Evolutionary conservation across 1,284 basidiomycete genomes (phyloP), one percentile per base, ranked within the genome.

Genomic region (Moesziomyces sp.): DNA sequence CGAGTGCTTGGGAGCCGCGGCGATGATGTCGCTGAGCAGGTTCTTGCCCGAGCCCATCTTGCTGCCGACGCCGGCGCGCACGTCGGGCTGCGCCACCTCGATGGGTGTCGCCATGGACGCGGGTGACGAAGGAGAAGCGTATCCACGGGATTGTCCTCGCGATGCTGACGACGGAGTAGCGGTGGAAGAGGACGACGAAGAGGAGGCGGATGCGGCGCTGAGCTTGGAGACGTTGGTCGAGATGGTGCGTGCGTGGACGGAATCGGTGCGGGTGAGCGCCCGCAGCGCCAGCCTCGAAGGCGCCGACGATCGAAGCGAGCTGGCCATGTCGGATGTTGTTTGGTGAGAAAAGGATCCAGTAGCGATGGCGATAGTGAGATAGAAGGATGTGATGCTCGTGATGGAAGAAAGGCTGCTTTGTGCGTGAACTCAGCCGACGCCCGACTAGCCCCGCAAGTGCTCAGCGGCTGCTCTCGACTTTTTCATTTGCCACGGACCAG

Each of bases 41-140:
- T 64, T 52, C 40, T 71, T 74, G 54, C 70, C 74, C 7, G 63
- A 68, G 21, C 70, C 67, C 49, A 66, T 62, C 58, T 67, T 64
- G 56, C 76, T 78, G 8, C 78, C 78, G 18, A 76, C 34, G 47
- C 73, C 74, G 14, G 74, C 76, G 16, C 70, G 68, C 4, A 73
- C 47, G 23, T 71, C 65, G 30, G 76, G 73, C 53, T 73, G 65
- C n/a, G 73, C 73, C 8, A 79, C 74, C n/a, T 80, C 77, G 46
- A 80, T 53, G 7, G 73, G 77, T 9, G 75, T 79, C 5, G 78
- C 78, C 78, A 80, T 80, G 42, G 77, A 60, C 26, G 64, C 70
- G 8, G 77, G 77, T 6, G 61, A 65, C 21, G 77, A 77, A 2
- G 78, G 77, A 3, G 74, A 67, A 23, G 77, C 69, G 46, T 79